Evolutionary conservation across 1,284 basidiomycete species (phyloP).

Genomic region (Ganoderma sp.): DNA sequence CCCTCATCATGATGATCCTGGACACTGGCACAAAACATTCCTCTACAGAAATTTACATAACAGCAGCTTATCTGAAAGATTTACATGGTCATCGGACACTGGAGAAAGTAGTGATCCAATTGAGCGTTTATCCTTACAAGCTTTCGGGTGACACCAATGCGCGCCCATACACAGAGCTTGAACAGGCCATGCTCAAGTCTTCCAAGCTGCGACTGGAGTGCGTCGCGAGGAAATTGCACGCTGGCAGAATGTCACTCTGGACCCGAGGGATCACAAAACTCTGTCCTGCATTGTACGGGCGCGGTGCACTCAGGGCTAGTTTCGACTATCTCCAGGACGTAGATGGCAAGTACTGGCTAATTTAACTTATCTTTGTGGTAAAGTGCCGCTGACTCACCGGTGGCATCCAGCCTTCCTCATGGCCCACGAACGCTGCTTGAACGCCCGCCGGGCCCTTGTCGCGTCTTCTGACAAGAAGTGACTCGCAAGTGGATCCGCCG

Average conservation of each 20-base stretch:
- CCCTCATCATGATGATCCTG: background rate
- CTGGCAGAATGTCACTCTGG: background rate
- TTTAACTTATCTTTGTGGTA: background rate
- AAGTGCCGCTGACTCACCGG: background rate
- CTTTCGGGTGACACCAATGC: too few species aligned
- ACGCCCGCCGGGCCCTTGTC: background rate
- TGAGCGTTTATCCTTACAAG: too few species aligned
- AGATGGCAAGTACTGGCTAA: background rate
- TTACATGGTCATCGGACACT: background rate
- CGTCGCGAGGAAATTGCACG: background rate
- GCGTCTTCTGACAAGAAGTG: background rate
- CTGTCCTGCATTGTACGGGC: background rate
- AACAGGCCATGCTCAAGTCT: background rate
- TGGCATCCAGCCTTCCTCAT: background rate
- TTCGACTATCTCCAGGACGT: background rate
- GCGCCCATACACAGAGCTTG: background rate
- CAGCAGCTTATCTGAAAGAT: background rate
- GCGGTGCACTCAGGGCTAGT: background rate
- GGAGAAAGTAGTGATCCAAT: background rate
- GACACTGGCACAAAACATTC: too few species aligned
- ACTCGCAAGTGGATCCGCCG: background rate
- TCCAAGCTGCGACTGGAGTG: background rate
- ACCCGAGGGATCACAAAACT: background rate
- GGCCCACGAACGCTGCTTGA: background rate
- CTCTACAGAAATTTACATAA: background rate